A percentile compares a stretch with the other conserved stretches of the same genome.
Conservation (phyloP, 164 flowering plant genomes). For the Berberis vulgaris region DNA sequence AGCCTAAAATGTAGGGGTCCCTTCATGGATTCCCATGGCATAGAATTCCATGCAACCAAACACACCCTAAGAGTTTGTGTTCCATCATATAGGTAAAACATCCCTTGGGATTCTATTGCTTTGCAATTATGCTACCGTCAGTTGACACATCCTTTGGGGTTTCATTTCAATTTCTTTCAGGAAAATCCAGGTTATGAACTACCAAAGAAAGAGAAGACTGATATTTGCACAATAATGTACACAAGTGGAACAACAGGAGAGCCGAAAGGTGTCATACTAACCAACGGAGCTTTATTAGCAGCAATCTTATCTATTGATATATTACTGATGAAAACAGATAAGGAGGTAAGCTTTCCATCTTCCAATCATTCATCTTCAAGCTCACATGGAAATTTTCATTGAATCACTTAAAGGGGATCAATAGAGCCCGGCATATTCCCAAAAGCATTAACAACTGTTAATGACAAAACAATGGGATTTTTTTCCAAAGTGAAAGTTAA, state of each 20-base stretch:
- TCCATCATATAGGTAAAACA: too few species aligned
- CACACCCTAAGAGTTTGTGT: too few species aligned
- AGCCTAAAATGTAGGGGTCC: too few species aligned
- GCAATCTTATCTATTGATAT: conserved; percentile 58
- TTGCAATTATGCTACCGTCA: too few species aligned
- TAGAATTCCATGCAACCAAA: too few species aligned
- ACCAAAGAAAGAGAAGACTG: conserved; percentile 54
- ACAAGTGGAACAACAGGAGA: conserved; percentile 99
- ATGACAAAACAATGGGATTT: too few species aligned
- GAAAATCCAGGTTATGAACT: conserved; percentile 47
- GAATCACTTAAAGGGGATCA: too few species aligned
- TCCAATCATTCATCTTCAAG: neutral
- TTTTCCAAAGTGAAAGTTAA: too few species aligned
- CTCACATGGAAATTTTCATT: neutral
- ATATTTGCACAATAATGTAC: conserved; percentile 85
- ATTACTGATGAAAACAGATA: conserved; percentile 53
- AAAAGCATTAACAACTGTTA: too few species aligned
- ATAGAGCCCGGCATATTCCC: too few species aligned
- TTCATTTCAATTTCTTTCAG: conserved; percentile 24
- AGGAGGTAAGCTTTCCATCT: conserved; percentile 39
- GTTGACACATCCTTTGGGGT: neutral
- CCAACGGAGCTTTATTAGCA: conserved; percentile 47
- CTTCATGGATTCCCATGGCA: too few species aligned
- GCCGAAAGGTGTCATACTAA: conserved; percentile 88
- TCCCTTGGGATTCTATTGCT: too few species aligned